Evolutionary conservation across 345 rosid genomes (phyloP).

Genomic region (Cochlearia excelsa): DNA sequence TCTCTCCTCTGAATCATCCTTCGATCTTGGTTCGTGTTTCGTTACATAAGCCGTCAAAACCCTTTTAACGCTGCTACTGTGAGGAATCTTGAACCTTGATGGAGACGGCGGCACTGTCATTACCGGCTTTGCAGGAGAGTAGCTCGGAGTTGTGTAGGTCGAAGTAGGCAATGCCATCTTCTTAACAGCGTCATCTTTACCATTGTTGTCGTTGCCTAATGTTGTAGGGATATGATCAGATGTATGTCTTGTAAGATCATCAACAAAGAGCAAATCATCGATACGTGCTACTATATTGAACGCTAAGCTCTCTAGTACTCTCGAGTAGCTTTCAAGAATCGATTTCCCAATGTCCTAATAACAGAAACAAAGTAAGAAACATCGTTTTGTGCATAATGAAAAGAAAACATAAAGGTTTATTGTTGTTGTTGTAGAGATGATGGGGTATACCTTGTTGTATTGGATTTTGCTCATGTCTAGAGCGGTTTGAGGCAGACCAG

Average conservation of each 20-base stretch:
- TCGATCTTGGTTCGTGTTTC: constrained; percentile 44
- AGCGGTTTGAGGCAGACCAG: constrained; percentile 77
- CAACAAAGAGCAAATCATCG: constrained; percentile 83
- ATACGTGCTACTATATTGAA: constrained; percentile 87
- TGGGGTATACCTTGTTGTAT: constrained; percentile 63
- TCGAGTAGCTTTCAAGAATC: constrained; percentile 84
- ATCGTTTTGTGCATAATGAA: no score
- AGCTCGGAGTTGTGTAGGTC: constrained; percentile 65
- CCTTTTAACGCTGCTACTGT: constrained; percentile 61
- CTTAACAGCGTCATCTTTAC: constrained; percentile 38
- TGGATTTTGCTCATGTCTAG: constrained; percentile 94
- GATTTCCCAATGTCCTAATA: constrained; percentile 92
- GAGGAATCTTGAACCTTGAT: constrained; percentile 40
- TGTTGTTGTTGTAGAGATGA: no score
- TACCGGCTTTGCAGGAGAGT: constrained; percentile 68
- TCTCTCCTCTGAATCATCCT: constrained; percentile 31
- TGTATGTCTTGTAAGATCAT: constrained; percentile 73
- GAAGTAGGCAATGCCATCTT: constrained; percentile 54
- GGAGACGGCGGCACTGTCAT: constrained; percentile 42
- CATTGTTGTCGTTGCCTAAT: constrained; percentile 47
- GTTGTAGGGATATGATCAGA: constrained; percentile 49
- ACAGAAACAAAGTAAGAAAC: not conserved
- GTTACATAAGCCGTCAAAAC: constrained; percentile 66
- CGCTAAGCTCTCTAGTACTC: constrained; percentile 91
- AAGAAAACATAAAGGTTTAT: no score